Conservation (phyloP, 331 rosid species). For the Cydonia oblonga region DNA sequence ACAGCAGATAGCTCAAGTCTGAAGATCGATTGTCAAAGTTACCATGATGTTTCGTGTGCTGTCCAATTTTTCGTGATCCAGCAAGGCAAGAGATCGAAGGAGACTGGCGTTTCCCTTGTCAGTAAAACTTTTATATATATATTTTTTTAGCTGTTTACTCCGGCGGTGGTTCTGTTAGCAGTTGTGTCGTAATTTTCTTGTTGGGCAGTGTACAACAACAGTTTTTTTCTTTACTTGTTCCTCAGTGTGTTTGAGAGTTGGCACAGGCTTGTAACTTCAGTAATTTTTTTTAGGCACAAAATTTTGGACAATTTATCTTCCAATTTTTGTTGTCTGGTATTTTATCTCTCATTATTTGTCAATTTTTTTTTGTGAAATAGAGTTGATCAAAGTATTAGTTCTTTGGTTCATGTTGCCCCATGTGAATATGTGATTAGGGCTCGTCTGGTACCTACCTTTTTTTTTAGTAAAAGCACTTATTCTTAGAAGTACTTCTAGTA, state of each 20-base stretch:
- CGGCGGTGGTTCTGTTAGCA: neutral
- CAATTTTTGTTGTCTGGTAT: neutral
- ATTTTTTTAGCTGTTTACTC: neutral
- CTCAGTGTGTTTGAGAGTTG: too few species aligned
- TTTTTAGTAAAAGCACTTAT: neutral
- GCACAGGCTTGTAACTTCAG: neutral
- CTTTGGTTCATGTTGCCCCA: neutral
- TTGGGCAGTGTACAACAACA: neutral
- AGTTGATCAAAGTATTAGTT: neutral
- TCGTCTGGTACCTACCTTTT: too few species aligned
- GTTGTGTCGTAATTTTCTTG: slow-evolving; percentile 5
- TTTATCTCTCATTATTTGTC: neutral
- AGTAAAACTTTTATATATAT: neutral
- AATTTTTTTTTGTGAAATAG: neutral
- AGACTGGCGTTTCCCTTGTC: neutral
- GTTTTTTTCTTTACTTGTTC: too few species aligned
- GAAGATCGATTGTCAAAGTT: slow-evolving; percentile 17
- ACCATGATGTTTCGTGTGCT: neutral
- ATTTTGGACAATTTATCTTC: slow-evolving; percentile 7
- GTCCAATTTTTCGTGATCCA: neutral
- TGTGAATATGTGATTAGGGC: neutral
- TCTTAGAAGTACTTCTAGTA: neutral
- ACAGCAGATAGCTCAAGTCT: slow-evolving; percentile 59
- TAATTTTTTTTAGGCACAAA: neutral
- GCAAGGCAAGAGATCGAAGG: neutral